phyloP scores from a whole-genome alignment of 2,329 filamentous ascomycete genomes.

The Aspergillus tamarii region DNA sequence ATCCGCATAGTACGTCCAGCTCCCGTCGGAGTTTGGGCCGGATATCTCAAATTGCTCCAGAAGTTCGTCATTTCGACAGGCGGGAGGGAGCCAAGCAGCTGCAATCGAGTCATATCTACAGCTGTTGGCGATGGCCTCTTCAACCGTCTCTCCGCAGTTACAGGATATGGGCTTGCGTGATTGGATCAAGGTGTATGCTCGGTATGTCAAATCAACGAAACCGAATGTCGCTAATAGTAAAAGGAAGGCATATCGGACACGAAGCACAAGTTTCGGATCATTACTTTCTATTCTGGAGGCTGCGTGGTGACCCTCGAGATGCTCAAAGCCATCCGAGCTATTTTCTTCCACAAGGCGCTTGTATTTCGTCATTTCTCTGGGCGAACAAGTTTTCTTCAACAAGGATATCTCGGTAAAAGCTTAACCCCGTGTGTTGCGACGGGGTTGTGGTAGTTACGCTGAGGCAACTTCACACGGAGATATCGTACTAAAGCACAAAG shows the following conservation, averaged over 20 bases:
- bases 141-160: slow-evolving; percentile 35
- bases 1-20: slow-evolving; percentile 40
- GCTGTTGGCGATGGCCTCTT: slow-evolving; percentile 29
- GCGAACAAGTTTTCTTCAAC: background rate
- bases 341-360: background rate
- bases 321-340: background rate
- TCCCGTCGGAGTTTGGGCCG: slow-evolving; percentile 32
- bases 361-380: background rate
- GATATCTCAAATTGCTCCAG: slow-evolving; percentile 36
- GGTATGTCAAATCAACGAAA: background rate
- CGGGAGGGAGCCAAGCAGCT: slow-evolving; percentile 38
- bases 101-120: slow-evolving; percentile 42
- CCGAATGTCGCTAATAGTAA: background rate
- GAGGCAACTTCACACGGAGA: no score
- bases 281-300: background rate
- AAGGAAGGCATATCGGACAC: background rate
- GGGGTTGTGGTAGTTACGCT: no score
- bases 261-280: background rate
- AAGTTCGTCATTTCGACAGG: slow-evolving; percentile 40
- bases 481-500: background rate
- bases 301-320: background rate
- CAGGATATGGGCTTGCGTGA: slow-evolving; percentile 26
- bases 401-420: background rate
- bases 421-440: no score
- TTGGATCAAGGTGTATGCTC: background rate